Percentiles rank a stretch among this genome's conserved stretches.
phyloP scores from a whole-genome alignment of 345 rosid genomes.

The Lepidium africanum region DNA sequence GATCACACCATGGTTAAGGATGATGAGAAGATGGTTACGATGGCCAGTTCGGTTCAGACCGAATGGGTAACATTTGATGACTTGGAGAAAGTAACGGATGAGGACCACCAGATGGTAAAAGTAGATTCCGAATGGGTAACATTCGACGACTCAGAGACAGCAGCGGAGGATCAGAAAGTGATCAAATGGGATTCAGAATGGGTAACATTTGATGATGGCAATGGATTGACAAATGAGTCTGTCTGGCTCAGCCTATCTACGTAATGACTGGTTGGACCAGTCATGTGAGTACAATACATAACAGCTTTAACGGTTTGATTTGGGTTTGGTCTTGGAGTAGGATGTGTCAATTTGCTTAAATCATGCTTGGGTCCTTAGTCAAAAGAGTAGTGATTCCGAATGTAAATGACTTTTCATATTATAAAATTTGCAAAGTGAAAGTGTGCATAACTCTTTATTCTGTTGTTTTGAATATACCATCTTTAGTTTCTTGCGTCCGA shows the following conservation, averaged over 20 bases:
- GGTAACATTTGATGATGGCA: slow-evolving; percentile 24
- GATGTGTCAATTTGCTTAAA: background rate
- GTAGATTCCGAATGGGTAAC: slow-evolving; percentile 14
- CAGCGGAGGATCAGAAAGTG: background rate
- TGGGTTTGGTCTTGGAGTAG: background rate
- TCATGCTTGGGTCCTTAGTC: background rate
- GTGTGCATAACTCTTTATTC: background rate
- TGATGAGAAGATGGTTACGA: slow-evolving; percentile 1
- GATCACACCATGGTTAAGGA: background rate
- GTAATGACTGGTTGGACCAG: background rate
- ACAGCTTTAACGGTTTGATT: background rate
- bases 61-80: slow-evolving; percentile 26
- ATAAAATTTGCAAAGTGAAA: background rate
- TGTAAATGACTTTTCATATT: background rate
- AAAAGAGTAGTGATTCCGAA: background rate
- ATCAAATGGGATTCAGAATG: background rate
- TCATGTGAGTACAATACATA: background rate
- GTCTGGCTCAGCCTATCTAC: background rate
- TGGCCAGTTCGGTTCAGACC: background rate
- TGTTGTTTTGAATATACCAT: background rate
- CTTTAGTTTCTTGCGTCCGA: background rate
- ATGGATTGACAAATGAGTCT: background rate
- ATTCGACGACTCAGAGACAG: slow-evolving; percentile 17
- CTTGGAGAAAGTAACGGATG: background rate
- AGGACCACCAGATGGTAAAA: background rate